A percentile compares a stretch with the other conserved stretches of the same genome.
Conservation (phyloP, 768 basidiomycete species). For the Mycena vitilis region DNA sequence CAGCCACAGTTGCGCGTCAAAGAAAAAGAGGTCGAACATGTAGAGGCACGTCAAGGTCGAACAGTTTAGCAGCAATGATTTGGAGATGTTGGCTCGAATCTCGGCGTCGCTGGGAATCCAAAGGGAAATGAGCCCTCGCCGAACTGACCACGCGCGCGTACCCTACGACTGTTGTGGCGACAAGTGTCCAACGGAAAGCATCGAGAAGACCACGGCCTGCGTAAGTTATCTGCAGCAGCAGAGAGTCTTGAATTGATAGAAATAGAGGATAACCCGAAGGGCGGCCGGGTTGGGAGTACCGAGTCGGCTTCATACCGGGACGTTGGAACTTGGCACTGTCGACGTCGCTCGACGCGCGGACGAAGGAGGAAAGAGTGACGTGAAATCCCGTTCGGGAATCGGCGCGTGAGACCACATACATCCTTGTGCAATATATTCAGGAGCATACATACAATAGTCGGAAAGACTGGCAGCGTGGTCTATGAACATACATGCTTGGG, state of each 20-base stretch:
- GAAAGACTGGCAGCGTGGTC: conserved; percentile 27
- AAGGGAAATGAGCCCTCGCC: conserved; percentile 14
- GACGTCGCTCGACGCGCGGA: not conserved
- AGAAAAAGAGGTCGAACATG: conserved; percentile 77
- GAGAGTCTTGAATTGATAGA: conserved; percentile 70
- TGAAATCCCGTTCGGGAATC: not conserved
- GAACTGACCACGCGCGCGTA: conserved; percentile 42
- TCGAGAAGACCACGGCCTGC: conserved; percentile 71
- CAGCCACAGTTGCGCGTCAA: conserved; percentile 72
- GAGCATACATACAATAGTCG: conserved; percentile 28
- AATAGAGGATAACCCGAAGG: conserved; percentile 69
- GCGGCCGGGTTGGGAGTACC: conserved; percentile 55
- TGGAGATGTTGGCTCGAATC: conserved; percentile 78
- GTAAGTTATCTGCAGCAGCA: conserved; percentile 70
- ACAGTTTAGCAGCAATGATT: conserved; percentile 78
- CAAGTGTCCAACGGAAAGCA: conserved; percentile 78
- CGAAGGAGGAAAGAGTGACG: conserved; percentile 6
- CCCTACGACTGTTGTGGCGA: conserved; percentile 69
- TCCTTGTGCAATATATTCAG: conserved; percentile 31
- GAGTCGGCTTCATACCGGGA: conserved; percentile 28
- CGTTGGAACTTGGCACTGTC: conserved; percentile 30
- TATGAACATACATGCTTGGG: conserved; percentile 36
- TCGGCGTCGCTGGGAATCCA: conserved; percentile 70
- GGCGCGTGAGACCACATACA: not conserved
- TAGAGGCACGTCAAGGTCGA: conserved; percentile 80